phyloP scores from a whole-genome alignment of 345 rosid species.

The Linum usitatissimum region DNA sequence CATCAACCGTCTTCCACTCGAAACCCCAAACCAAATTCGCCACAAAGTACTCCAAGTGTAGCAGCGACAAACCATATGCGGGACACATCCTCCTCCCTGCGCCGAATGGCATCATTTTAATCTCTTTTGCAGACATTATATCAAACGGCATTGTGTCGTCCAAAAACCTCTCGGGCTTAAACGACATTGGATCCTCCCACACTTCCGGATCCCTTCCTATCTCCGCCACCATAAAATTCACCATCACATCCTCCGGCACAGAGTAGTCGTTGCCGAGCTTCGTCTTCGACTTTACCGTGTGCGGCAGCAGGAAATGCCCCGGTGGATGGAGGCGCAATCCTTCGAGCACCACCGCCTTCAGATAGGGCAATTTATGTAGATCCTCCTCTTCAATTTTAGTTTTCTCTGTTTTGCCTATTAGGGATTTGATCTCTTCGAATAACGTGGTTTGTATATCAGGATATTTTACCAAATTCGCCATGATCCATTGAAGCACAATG shows the following conservation, averaged over 20 bases:
- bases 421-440: constrained; percentile 2
- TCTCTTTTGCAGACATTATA: neutral
- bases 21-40: constrained; percentile 7
- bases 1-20: constrained; percentile 1
- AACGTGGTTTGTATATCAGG: neutral
- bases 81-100: constrained; percentile 9
- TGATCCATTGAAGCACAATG: constrained; percentile 3
- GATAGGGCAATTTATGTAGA: neutral
- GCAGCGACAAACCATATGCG: neutral
- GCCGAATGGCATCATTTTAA: constrained; percentile 7
- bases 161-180: constrained; percentile 4
- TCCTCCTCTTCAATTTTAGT: neutral
- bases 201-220: neutral
- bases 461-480: constrained; percentile 9
- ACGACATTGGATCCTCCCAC: constrained; percentile 5
- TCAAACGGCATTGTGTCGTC: neutral
- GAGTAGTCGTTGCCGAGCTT: neutral
- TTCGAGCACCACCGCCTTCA: neutral
- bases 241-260: neutral
- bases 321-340: neutral
- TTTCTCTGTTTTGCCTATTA: neutral
- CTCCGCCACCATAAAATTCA: constrained; percentile 4
- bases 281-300: neutral
- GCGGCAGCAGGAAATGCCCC: constrained; percentile 1
- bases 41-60: constrained; percentile 8